phyloP scores from a whole-genome alignment of 306 rosid species.

The Styphnolobium japonicum region DNA sequence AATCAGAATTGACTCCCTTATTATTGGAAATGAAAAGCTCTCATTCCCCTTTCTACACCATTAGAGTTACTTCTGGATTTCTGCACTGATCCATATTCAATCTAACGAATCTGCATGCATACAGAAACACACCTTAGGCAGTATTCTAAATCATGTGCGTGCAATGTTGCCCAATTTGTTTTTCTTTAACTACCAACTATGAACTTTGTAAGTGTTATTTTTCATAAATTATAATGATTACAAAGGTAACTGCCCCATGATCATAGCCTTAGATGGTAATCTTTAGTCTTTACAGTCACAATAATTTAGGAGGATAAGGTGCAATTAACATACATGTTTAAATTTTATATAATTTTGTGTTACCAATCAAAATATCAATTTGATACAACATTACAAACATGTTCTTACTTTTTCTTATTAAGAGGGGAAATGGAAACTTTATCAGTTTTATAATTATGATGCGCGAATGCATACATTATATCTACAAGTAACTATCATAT shows the following conservation, averaged over 20 bases:
- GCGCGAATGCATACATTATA: too few relatives aligned
- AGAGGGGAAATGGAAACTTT: background rate
- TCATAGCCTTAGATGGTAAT: background rate
- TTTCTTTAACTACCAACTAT: background rate
- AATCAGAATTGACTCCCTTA: background rate
- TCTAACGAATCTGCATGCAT: background rate
- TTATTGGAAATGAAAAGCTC: background rate
- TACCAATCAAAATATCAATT: background rate
- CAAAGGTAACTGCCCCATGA: background rate
- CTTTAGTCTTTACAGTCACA: background rate
- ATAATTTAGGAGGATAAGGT: background rate
- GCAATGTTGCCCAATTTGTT: background rate
- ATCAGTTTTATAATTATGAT: too few relatives aligned
- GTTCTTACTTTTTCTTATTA: background rate
- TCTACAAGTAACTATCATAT: too few relatives aligned
- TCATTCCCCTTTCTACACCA: background rate
- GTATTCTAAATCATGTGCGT: background rate
- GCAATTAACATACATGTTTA: background rate
- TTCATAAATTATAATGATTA: background rate
- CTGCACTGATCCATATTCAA: background rate
- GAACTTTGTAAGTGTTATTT: background rate
- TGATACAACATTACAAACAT: background rate
- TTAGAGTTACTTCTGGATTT: constrained; percentile 16
- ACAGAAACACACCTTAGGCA: background rate
- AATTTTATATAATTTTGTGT: background rate